These are phyloP conservation scores for Macadamia tetraphylla DNA, from an alignment of 164 flowering plant species.

Conservation along the genomic window DNA sequence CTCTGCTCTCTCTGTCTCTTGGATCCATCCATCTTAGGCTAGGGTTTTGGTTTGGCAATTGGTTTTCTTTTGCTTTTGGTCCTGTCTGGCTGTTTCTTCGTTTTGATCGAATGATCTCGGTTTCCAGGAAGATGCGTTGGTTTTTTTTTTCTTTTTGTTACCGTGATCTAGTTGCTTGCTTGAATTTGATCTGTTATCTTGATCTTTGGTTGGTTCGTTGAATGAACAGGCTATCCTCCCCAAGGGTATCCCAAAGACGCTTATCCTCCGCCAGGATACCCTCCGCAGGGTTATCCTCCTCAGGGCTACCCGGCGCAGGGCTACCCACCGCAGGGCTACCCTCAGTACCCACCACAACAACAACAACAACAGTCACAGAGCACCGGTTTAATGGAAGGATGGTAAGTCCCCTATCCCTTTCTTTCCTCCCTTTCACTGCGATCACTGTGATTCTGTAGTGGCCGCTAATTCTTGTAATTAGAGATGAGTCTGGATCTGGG, in stretches of 20 bases:
- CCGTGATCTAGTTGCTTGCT: background rate
- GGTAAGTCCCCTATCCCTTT: conserved; percentile 26
- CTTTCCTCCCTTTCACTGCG: conserved; percentile 6
- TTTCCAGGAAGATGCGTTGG: background rate
- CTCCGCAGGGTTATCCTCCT: conserved; percentile 33
- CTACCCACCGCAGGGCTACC: conserved; percentile 40
- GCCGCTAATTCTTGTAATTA: background rate
- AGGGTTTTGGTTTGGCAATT: background rate
- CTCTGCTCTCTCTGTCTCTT: background rate
- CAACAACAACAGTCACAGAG: conserved; percentile 24
- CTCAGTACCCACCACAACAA: conserved; percentile 39
- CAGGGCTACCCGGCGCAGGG: conserved; percentile 1
- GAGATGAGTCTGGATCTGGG: background rate
- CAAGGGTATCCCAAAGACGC: conserved; percentile 7
- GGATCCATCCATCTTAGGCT: too few relatives aligned
- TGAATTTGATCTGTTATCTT: background rate
- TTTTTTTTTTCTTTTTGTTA: conserved; percentile 2
- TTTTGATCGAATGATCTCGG: background rate
- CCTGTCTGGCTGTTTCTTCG: background rate
- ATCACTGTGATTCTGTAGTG: background rate
- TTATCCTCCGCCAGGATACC: conserved; percentile 31
- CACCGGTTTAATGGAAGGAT: conserved; percentile 51
- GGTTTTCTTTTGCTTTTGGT: background rate
- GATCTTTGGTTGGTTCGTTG: background rate
- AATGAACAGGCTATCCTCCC: conserved; percentile 59